Evolutionary conservation across 129 eudicot species (phyloP), one percentile per base, ranked within the genome.

Genomic region (Flaveria trinervia): DNA sequence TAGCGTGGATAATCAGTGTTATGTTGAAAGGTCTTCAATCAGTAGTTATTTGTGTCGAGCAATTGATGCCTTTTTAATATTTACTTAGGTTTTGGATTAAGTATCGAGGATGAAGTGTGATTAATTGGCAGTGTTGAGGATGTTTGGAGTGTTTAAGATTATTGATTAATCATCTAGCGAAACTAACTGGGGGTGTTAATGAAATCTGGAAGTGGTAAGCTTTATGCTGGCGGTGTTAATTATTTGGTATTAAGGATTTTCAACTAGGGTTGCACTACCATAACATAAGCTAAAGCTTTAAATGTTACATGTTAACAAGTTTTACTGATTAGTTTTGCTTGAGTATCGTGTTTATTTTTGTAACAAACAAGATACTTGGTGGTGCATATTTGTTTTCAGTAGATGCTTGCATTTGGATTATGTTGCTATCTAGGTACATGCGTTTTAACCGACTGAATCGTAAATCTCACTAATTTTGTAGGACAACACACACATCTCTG

Each of bases 121-220:
- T 45, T 22, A 45, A 60, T 23, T 46, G 41, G 41, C 41, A 36
- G 41, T 36, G 41, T 36, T 36, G 6, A 36, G 5, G 41, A 36
- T 36, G 41, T 36, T 36, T 36, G 41, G 41, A 36, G 41, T 36
- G 41, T 36, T 36, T 36, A 36, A 36, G 7, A 36, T 36, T 36
- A 36, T 36, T 36, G 41, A 36, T 36, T 36, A 36, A 4, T 36
- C 41, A 36, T 36, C 8, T 6, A 5, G 41, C 7, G 41, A 36
- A 36, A 36, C 41, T 36, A 36, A 36, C 5, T 67, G 51, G 33
- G 68, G 73, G 23, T 66, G 43, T 68, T 65, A 76, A 59, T 14
- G 26, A 52, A 67, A 77, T 33, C 17, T 68, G 20, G n/a, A 50
- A 15, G 45, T 22, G 22, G 67, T 66, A 46, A 49, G 60, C 62